Base-by-base conservation (phyloP, 2,329 filamentous ascomycete species). In the Colletotrichum plurivorum region DNA sequence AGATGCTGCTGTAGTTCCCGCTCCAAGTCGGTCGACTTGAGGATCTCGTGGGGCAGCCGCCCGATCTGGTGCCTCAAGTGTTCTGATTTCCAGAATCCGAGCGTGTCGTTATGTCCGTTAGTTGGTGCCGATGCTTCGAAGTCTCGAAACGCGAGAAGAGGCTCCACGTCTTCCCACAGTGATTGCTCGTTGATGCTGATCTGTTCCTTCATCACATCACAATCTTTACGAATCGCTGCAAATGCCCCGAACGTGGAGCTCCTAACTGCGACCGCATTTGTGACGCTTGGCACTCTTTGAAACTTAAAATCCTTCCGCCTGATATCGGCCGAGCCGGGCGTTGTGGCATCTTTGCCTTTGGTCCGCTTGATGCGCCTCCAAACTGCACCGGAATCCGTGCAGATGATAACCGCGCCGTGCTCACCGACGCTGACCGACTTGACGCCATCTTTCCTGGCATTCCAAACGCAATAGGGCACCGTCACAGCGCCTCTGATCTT, bases 291-390 rank as follows among this genome's bases (percentile, higher is more conserved):
- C 9, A 99, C 90, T 66, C 96, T 91, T 75, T 95, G 91, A 73
- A 98, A 99, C 78, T 99, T 99, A 84, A 97, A 97, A 76, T 97
- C 94, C 73, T 97, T 97, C 13, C 89, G 88, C 74, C 90, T 93
- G 41, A 87, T 84, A 22, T 90, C 89, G 1, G 82, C 79, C 2
- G 79, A 79, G 4, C 82, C 83, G 13, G 82, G 60, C 20, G 80
- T 79, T 1, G 84, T 82, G 20, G 88, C 85, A 72, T 92, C 90
- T 75, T 97, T 97, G 57, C 92, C 90, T 72, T 95, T 97, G 27
- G 88, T 86, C 70, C 96, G 89, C 76, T 94, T 94, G 59, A 96
- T 90, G 67, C 95, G 92, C 73, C 91, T 91, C 95, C 95, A 99
- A 0, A 98, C 95, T 55, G 94, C 95, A 2, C 96, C 96, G 49